These are phyloP conservation scores for Mallotus japonicus DNA, from an alignment of 441 rosid genomes.

Conservation along the genomic window DNA sequence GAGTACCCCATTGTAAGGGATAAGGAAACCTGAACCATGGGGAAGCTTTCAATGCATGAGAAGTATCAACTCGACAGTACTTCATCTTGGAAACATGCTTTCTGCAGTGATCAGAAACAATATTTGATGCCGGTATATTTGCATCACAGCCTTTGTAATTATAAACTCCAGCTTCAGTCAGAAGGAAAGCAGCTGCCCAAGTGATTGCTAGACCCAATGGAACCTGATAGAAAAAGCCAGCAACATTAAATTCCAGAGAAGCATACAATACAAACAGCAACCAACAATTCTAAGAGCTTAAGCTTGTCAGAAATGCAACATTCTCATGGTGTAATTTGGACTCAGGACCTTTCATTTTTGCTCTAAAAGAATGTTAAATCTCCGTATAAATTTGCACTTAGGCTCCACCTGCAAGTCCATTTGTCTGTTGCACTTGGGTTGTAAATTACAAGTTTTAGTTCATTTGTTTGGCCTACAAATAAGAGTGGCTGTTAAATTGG, in stretches of 20 bases:
- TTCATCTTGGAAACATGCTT: constrained; percentile 75
- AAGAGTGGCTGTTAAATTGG: background rate
- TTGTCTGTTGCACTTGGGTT: background rate
- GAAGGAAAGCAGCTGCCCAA: constrained; percentile 83
- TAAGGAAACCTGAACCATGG: constrained; percentile 98
- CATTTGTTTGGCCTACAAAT: background rate
- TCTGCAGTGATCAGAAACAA: constrained; percentile 82
- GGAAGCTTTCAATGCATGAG: constrained; percentile 72
- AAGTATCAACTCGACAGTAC: constrained; percentile 82
- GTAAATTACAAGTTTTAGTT: background rate
- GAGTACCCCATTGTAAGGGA: constrained; percentile 98
- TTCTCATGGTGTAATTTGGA: background rate
- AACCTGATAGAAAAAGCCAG: constrained; percentile 51
- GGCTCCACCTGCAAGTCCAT: constrained; percentile 4
- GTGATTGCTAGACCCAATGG: constrained; percentile 90
- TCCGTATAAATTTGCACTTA: background rate
- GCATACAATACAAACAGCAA: background rate
- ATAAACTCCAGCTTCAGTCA: constrained; percentile 83
- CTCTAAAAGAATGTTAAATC: background rate
- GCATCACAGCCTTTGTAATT: constrained; percentile 79
- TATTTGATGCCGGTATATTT: constrained; percentile 72
- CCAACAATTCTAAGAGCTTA: background rate
- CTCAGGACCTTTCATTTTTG: background rate
- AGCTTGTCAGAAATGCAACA: constrained; percentile 2
- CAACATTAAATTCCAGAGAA: constrained; percentile 10